Conservation (phyloP, 345 rosid genomes). For the Geranium brycei region DNA sequence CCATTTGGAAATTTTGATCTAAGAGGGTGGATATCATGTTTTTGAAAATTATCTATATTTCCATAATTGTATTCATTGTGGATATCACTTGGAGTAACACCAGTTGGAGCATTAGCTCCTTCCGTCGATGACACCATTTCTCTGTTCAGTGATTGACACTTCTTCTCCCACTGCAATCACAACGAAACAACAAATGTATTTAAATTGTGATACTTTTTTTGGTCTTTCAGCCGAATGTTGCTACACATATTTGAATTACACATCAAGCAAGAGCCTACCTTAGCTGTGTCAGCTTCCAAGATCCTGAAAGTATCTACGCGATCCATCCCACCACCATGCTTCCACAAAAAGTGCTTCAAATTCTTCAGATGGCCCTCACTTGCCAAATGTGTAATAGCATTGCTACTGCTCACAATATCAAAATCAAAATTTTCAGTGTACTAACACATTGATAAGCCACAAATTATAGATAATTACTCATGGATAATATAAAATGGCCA, state of each 20-base stretch:
- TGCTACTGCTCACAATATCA: conserved; percentile 23
- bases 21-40: conserved; percentile 26
- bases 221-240: too few species aligned
- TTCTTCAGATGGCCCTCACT: conserved; percentile 60
- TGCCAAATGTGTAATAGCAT: conserved; percentile 61
- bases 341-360: conserved; percentile 69
- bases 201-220: background rate
- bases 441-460: background rate
- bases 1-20: conserved; percentile 27
- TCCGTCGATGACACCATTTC: conserved; percentile 24
- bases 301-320: conserved; percentile 38
- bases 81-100: conserved; percentile 62
- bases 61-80: conserved; percentile 39
- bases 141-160: conserved; percentile 37
- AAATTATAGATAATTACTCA: background rate
- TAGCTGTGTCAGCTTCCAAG: conserved; percentile 40
- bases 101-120: conserved; percentile 23
- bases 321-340: conserved; percentile 54
- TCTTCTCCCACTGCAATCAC: conserved; percentile 54
- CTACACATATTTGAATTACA: background rate
- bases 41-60: conserved; percentile 36
- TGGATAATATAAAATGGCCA: background rate
- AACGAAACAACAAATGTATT: background rate
- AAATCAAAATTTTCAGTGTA: conserved; percentile 2
- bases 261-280: conserved; percentile 26